Conservation (phyloP, 805 yeast species). For the Barnettozyma vustinii region DNA sequence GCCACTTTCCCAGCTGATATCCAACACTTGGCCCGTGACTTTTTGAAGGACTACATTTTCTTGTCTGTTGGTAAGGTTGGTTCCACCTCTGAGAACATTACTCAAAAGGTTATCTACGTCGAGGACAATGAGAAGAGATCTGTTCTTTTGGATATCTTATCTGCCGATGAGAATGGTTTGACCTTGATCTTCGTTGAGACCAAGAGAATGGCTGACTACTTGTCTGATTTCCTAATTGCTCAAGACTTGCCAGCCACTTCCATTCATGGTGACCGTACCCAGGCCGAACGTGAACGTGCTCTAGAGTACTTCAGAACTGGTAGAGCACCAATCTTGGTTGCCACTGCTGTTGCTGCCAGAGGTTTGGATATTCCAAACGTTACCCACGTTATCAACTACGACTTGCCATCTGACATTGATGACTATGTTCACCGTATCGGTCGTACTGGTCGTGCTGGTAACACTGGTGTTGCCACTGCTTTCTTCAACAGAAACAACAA, state of each 20-base stretch:
- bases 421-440: slow-evolving; percentile 99
- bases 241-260: slow-evolving; percentile 96
- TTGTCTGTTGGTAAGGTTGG: slow-evolving; percentile 98
- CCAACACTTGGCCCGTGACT: slow-evolving; percentile 95
- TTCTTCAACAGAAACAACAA: slow-evolving; percentile 95
- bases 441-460: slow-evolving; percentile 99
- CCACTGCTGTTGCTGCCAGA: slow-evolving; percentile 99
- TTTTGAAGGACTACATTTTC: slow-evolving; percentile 92
- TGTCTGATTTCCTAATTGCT: slow-evolving; percentile 85
- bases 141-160: slow-evolving; percentile 79
- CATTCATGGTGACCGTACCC: slow-evolving; percentile 98
- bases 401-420: slow-evolving; percentile 93
- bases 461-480: slow-evolving; percentile 96
- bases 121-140: slow-evolving; percentile 92
- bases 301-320: slow-evolving; percentile 91
- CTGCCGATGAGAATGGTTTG: slow-evolving; percentile 75
- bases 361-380: slow-evolving; percentile 99
- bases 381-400: slow-evolving; percentile 95
- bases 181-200: slow-evolving; percentile 96
- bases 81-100: slow-evolving; percentile 96
- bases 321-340: slow-evolving; percentile 88
- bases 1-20: slow-evolving; percentile 99
- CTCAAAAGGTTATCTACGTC: slow-evolving; percentile 88
- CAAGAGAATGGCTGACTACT: slow-evolving; percentile 95
- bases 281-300: slow-evolving; percentile 96